Base-by-base conservation (phyloP, 2,329 filamentous ascomycete species). In the Alternaria consortialis region DNA sequence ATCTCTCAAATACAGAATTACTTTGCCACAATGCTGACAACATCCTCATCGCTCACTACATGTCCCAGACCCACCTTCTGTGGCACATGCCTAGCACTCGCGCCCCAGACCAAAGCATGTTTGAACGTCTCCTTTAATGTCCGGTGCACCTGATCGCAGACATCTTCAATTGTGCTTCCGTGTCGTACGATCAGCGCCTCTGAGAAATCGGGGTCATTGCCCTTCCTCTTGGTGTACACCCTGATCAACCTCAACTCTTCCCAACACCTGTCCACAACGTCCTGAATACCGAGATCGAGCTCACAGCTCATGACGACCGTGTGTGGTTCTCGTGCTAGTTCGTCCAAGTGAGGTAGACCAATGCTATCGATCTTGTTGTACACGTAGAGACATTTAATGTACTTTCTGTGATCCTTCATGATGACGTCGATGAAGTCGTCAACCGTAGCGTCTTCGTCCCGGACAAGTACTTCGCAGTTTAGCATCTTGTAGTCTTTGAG, bases 281-380 rank as follows among this genome's bases (percentile, higher is more conserved):
- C 95, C 73, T 91, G 87, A 60, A 99, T 91, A 15, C 95, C 95
- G 1, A 99, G 86, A 76, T 98, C 93, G 9, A 97, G 86, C 83
- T 99, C 96, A 79, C 96, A 99, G 75, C 89, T 93, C 95, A 99
- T 99, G 76, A 99, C 94, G 27, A 91, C 93, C 0, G 96, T 98
- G 79, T 98, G 85, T 3, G 93, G 92, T 81, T 99, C 96, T 62
- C 93, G 90, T 5, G 96, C 95, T 23, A 99, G 85, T 77, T 91
- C 89, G 83, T 99, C 92, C 48, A 99, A 87, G 80, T 96, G 97
- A 77, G 97, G 93, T 67, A 99, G 87, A 42, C 91, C 94, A 62
- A 99, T 92, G 78, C 88, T 90, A 82, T 99, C 95, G 82, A 99
- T 97, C 83, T 99, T 99, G 90, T 99, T 99, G 88, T 99, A 99